These are phyloP conservation scores for Falciphora oryzae DNA, from an alignment of 2,329 filamentous ascomycete genomes.

Conservation along the genomic window DNA sequence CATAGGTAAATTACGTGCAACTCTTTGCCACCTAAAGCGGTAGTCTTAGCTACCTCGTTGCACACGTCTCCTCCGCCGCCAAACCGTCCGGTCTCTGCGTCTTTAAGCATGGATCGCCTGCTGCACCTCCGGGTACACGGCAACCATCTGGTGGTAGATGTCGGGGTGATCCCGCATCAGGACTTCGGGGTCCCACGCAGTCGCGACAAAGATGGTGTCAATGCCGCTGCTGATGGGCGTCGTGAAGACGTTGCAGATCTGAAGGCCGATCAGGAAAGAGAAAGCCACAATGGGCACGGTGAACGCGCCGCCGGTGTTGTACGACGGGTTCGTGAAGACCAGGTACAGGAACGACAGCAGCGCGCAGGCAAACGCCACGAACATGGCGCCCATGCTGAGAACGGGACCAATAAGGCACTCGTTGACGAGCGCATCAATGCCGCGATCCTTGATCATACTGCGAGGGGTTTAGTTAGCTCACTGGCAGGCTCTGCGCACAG, in stretches of 20 bases:
- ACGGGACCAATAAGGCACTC: slow-evolving; percentile 77
- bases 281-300: slow-evolving; percentile 78
- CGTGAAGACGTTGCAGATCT: slow-evolving; percentile 85
- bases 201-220: slow-evolving; percentile 84
- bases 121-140: slow-evolving; percentile 79
- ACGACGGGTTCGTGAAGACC: slow-evolving; percentile 70
- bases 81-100: no score
- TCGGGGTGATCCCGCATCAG: slow-evolving; percentile 77
- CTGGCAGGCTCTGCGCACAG: neutral
- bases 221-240: slow-evolving; percentile 81
- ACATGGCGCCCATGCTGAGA: slow-evolving; percentile 70
- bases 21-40: no score
- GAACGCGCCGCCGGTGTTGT: slow-evolving; percentile 63
- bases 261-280: slow-evolving; percentile 81
- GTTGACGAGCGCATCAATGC: slow-evolving; percentile 84
- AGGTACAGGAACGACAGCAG: slow-evolving; percentile 85
- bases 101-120: slow-evolving; percentile 63
- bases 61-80: no score
- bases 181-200: slow-evolving; percentile 64
- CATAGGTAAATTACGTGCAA: neutral
- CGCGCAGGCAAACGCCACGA: slow-evolving; percentile 77
- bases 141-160: slow-evolving; percentile 71
- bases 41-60: no score
- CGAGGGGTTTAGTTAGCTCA: neutral
- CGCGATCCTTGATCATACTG: slow-evolving; percentile 81